Percentiles rank a stretch among this genome's conserved stretches.
Evolutionary conservation across 2,329 filamentous ascomycete genomes (phyloP).

Genomic region (Penicillium capsulatum): DNA sequence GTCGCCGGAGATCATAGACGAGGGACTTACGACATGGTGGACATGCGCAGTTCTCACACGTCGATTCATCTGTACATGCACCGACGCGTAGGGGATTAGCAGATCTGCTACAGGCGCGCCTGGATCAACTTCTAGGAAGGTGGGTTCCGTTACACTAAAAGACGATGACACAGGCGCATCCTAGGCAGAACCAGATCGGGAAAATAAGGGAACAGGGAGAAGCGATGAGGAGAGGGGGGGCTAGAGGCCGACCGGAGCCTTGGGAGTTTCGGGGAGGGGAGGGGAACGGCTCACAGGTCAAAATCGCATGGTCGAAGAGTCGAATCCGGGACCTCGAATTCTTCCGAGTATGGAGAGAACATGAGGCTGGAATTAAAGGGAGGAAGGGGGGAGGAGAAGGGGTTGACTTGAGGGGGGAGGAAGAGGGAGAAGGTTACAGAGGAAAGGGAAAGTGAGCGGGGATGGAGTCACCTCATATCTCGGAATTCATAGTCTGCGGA

Average conservation of each 20-base stretch:
- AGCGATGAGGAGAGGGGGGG: conserved; percentile 4
- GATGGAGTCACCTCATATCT: conserved; percentile 27
- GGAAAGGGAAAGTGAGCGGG: conserved; percentile 17
- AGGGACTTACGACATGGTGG: conserved; percentile 42
- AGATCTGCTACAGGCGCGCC: conserved; percentile 32
- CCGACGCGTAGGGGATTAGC: conserved; percentile 33
- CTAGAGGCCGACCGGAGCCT: neutral
- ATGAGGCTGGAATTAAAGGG: conserved; percentile 20
- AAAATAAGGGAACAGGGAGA: conserved; percentile 16
- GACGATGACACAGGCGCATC: conserved; percentile 38
- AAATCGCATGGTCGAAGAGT: conserved; percentile 28
- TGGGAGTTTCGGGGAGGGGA: conserved; percentile 1
- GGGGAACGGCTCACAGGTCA: conserved; percentile 22
- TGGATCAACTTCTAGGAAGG: conserved; percentile 31
- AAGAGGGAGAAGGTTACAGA: conserved; percentile 8
- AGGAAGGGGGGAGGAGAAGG: conserved; percentile 4
- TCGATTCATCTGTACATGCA: conserved; percentile 40
- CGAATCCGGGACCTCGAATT: conserved; percentile 28
- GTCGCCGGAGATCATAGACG: conserved; percentile 25
- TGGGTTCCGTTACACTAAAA: conserved; percentile 34
- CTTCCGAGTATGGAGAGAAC: conserved; percentile 28
- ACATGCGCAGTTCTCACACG: conserved; percentile 31
- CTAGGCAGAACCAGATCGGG: conserved; percentile 30
- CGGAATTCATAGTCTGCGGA: neutral
- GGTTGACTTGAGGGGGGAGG: conserved; percentile 4